These are phyloP conservation scores for Rubroboletus pulcherrimus DNA, from an alignment of 768 basidiomycete genomes.

Conservation along the genomic window DNA sequence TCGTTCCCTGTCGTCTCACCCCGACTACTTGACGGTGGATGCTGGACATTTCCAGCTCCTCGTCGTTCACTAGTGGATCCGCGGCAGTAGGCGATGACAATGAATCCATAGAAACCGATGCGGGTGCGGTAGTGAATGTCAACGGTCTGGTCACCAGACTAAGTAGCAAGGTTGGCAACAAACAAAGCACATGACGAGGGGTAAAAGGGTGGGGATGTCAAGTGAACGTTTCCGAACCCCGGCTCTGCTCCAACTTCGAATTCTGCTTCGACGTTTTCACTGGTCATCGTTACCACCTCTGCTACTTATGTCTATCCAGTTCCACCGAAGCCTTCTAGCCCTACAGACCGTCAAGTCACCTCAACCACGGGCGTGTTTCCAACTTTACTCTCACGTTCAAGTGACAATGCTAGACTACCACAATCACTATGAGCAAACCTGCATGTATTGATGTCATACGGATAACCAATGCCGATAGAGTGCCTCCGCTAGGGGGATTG, in stretches of 20 bases:
- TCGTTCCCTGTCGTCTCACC: too few species aligned
- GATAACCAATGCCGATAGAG: conserved; percentile 83
- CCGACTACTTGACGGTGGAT: too few species aligned
- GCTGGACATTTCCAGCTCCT: too few species aligned
- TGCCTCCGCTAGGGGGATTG: conserved; percentile 61
- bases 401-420: conserved; percentile 13
- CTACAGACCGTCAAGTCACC: too few species aligned
- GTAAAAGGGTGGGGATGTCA: too few species aligned
- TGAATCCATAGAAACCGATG: conserved; percentile 23
- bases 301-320: conserved; percentile 75
- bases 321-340: conserved; percentile 66
- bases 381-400: background rate
- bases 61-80: too few species aligned
- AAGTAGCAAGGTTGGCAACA: too few species aligned
- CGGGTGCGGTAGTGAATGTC: conserved; percentile 59
- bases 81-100: conserved; percentile 10
- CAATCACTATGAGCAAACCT: conserved; percentile 16
- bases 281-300: conserved; percentile 88
- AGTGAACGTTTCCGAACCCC: conserved; percentile 18
- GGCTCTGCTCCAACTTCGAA: background rate
- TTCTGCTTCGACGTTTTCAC: conserved; percentile 45
- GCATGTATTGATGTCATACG: conserved; percentile 43
- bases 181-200: too few species aligned
- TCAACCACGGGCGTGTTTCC: too few species aligned
- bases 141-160: too few species aligned